Base-by-base conservation (phyloP, 164 flowering plant genomes). In the Nymphaea thermarum region DNA sequence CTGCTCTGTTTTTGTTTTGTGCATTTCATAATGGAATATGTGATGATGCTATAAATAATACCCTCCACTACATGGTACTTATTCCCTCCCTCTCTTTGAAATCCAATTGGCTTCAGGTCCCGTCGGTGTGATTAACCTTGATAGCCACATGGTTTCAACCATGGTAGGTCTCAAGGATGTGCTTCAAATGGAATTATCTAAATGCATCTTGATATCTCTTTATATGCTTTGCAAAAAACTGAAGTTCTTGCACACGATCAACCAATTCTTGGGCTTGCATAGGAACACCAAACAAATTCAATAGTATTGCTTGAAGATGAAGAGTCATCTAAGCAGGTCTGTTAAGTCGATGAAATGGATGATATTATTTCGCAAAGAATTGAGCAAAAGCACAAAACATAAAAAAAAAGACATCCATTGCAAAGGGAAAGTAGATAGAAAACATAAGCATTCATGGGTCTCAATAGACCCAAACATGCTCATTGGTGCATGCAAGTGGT, bases 101-200 rank as follows among this genome's bases (percentile, higher is more conserved):
- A 25, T 25, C 36, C 36, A 25, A 25, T 25, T 25, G 36, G 36
- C 36, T 1, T 25, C 36, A 25, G 1, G 36, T 25, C 36, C 36
- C 36, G 36, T 25, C 36, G 36, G 36, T 25, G 36, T 25, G 36
- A 25, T 25, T 0, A 25, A 95, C 99, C 84, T 73, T 86, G 98
- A 72, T 88, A 95, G n/a, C 97, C 98, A 82, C 98, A 95, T 57
- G 94, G 92, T 80, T 95, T 95, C 25, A 96, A 86, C 98, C 98
- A 95, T 55, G 83, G 85, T 17, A 96, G 85, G 68, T 86, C 93
- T 71, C 87, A 90, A 57, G 85, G 85, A 74, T 87, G 86, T 59
- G 76, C 67, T 87, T 71, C 44, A 86, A 85, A 68, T 96, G 85
- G 65, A 95, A 95, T 64, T 92, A 97, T 44, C 81, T 77, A 44